phyloP scores from a whole-genome alignment of 176 grass and related monocot genomes.

The Tillandsia leiboldiana region DNA sequence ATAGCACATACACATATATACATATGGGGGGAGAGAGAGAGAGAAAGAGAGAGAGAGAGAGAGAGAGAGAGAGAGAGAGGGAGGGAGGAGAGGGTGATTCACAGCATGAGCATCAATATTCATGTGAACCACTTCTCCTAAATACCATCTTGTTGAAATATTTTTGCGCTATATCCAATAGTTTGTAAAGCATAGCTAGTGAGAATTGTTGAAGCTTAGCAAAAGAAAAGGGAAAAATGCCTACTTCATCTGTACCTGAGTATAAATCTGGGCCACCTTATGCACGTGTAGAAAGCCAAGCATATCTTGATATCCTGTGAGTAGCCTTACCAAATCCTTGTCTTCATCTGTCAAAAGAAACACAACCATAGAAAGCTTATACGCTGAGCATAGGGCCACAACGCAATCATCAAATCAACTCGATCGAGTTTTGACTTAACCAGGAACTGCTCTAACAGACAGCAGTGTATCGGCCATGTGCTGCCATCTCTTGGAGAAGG shows the following conservation, averaged over 20 bases:
- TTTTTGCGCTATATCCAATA: neutral
- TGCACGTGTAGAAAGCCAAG: slow-evolving; percentile 86
- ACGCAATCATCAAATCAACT: neutral
- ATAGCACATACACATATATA: no score
- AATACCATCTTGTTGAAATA: neutral
- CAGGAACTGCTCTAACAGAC: slow-evolving; percentile 78
- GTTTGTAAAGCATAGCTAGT: neutral
- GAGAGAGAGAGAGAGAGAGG: no score
- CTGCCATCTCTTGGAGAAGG: slow-evolving; percentile 87
- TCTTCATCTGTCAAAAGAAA: slow-evolving; percentile 72
- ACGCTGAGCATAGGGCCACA: neutral
- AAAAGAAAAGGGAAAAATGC: neutral
- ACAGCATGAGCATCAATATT: no score
- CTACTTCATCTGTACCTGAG: slow-evolving; percentile 37
- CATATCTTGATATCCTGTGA: slow-evolving; percentile 91
- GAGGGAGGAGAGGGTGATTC: no score
- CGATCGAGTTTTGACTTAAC: slow-evolving; percentile 23
- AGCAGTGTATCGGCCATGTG: slow-evolving; percentile 85
- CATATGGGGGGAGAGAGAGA: no score
- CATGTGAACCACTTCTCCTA: neutral
- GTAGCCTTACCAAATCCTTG: slow-evolving; percentile 70
- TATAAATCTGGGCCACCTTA: slow-evolving; percentile 74
- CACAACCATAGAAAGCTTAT: neutral
- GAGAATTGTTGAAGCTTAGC: neutral
- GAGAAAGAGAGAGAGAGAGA: no score